Evolutionary conservation across 164 flowering plant species (phyloP).

Genomic region (Stephania cephalantha): DNA sequence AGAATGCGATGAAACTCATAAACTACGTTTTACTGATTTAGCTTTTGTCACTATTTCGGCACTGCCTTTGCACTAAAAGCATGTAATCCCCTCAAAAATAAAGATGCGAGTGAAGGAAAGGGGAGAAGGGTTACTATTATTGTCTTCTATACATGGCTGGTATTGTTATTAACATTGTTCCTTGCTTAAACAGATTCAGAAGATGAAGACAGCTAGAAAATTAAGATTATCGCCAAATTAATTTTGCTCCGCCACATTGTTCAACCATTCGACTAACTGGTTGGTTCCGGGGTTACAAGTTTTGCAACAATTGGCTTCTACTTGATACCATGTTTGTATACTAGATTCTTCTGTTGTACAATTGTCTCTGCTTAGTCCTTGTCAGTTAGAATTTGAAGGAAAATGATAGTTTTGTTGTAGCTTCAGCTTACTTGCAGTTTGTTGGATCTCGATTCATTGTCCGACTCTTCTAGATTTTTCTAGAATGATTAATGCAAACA

Average conservation of each 20-base stretch:
- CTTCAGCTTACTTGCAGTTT: not conserved
- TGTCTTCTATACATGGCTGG: not conserved
- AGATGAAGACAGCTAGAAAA: slow-evolving; percentile 41
- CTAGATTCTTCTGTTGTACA: slow-evolving; percentile 31
- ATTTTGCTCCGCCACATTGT: not conserved
- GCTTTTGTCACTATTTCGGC: no score
- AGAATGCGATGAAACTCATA: no score
- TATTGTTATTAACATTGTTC: not conserved
- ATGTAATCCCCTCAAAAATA: no score
- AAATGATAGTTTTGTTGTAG: not conserved
- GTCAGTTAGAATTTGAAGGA: not conserved
- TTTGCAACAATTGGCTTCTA: slow-evolving; percentile 4
- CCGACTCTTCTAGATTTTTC: not conserved
- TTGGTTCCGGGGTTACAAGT: slow-evolving; percentile 7
- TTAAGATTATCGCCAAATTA: not conserved
- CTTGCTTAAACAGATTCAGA: slow-evolving; percentile 51
- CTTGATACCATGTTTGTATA: slow-evolving; percentile 23
- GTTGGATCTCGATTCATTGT: not conserved
- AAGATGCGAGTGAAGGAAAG: no score
- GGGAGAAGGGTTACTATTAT: not conserved
- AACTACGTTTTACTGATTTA: no score
- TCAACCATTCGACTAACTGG: slow-evolving; percentile 3
- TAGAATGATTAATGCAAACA: not conserved
- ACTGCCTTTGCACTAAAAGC: no score
- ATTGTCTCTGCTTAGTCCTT: slow-evolving; percentile 7